Conservation (phyloP, 768 basidiomycete genomes). For the Tylopilus subfusipes region DNA sequence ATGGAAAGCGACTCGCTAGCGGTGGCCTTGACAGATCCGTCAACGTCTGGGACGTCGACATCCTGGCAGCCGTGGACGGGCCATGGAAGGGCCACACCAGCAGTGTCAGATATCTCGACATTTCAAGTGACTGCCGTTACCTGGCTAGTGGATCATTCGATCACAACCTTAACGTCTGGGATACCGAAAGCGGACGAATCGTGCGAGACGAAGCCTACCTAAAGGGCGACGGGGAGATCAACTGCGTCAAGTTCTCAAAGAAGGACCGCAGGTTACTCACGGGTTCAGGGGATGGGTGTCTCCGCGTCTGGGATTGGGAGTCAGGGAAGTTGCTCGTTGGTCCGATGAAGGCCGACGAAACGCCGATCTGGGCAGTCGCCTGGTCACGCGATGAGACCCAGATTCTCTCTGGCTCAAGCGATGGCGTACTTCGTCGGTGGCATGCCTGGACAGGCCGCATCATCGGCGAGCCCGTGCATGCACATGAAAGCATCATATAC, state of each 20-base stretch:
- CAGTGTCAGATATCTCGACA: constrained; percentile 29
- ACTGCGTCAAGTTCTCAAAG: constrained; percentile 27
- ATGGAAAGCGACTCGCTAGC: constrained; percentile 26
- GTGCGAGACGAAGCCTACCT: constrained; percentile 23
- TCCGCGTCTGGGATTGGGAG: constrained; percentile 29
- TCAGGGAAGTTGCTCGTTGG: constrained; percentile 26
- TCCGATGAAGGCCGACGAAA: constrained; percentile 20
- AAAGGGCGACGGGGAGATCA: constrained; percentile 24
- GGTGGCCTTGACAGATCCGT: constrained; percentile 31
- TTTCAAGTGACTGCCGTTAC: constrained; percentile 29
- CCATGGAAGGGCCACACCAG: constrained; percentile 25
- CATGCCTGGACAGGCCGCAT: constrained; percentile 18
- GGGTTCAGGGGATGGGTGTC: constrained; percentile 28
- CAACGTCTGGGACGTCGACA: constrained; percentile 31
- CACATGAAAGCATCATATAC: constrained; percentile 26
- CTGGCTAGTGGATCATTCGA: constrained; percentile 30
- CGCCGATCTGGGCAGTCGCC: constrained; percentile 28
- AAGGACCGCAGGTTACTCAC: constrained; percentile 26
- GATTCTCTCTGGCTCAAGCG: constrained; percentile 23
- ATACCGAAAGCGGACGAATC: constrained; percentile 25
- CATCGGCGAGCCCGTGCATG: constrained; percentile 22
- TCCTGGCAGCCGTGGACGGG: constrained; percentile 9
- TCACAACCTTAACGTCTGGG: constrained; percentile 31
- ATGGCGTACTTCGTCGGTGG: constrained; percentile 27
- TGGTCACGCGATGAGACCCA: constrained; percentile 31